Percentiles rank a stretch among this genome's conserved stretches.
Conservation (phyloP, 768 basidiomycete species). For the Suillus americanus region DNA sequence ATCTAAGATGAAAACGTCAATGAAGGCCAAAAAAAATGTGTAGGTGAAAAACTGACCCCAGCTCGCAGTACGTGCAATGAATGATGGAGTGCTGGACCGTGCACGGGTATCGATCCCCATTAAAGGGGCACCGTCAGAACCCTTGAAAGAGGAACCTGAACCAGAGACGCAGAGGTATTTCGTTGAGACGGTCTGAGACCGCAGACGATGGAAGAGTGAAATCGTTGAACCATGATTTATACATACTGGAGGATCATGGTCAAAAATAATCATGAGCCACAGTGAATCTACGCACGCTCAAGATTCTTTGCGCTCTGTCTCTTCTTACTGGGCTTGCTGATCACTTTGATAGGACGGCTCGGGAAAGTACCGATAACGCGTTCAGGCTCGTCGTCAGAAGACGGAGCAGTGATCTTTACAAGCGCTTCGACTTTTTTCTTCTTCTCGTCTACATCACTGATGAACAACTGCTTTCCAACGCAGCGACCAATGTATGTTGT, state of each 20-base stretch:
- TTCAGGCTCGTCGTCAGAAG: slow-evolving; percentile 78
- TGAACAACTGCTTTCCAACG: slow-evolving; percentile 93
- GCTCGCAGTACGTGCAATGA: slow-evolving; percentile 85
- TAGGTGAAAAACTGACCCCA: slow-evolving; percentile 61
- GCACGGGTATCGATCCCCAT: slow-evolving; percentile 76
- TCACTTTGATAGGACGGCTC: slow-evolving; percentile 95
- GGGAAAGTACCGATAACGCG: slow-evolving; percentile 87
- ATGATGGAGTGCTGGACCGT: slow-evolving; percentile 76
- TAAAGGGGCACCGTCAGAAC: slow-evolving; percentile 86
- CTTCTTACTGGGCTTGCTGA: slow-evolving; percentile 98
- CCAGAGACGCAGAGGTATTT: slow-evolving; percentile 96
- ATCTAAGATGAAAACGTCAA: slow-evolving; percentile 42
- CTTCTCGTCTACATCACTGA: slow-evolving; percentile 92
- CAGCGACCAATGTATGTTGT: slow-evolving; percentile 92
- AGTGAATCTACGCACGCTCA: slow-evolving; percentile 63
- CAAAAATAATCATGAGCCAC: slow-evolving; percentile 13
- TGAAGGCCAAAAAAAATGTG: slow-evolving; percentile 12
- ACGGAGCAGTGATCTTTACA: slow-evolving; percentile 83
- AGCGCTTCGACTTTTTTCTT: slow-evolving; percentile 94
- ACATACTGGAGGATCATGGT: slow-evolving; percentile 57
- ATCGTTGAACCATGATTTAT: slow-evolving; percentile 96
- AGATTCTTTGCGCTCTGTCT: slow-evolving; percentile 91
- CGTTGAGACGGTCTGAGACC: slow-evolving; percentile 94
- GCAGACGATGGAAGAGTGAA: slow-evolving; percentile 92
- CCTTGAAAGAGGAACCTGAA: slow-evolving; percentile 87